These are phyloP conservation scores for Nemania serpens DNA, from an alignment of 2,329 filamentous ascomycete genomes.

Conservation along the genomic window DNA sequence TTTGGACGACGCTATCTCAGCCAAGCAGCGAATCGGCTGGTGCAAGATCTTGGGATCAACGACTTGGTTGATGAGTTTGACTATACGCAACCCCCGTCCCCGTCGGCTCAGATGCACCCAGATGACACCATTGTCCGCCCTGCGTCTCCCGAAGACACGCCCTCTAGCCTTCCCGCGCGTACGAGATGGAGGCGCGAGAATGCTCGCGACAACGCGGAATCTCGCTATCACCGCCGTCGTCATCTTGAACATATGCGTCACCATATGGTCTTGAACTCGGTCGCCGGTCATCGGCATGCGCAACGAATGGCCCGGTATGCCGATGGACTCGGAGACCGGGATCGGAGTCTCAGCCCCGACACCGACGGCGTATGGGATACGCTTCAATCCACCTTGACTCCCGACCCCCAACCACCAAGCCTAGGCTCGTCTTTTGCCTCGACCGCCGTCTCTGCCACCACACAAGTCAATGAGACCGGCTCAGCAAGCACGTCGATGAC, in stretches of 20 bases:
- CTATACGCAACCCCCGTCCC: no score
- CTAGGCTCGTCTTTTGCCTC: constrained; percentile 83
- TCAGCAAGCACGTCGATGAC: constrained; percentile 56
- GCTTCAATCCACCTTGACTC: constrained; percentile 77
- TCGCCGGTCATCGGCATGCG: not conserved
- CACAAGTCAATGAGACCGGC: constrained; percentile 46
- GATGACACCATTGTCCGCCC: no score
- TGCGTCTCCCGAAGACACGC: not conserved
- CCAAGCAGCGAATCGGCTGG: not conserved
- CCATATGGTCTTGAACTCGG: not conserved
- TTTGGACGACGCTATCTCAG: constrained; percentile 2
- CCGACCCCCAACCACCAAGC: constrained; percentile 80
- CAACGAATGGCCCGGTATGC: constrained; percentile 39
- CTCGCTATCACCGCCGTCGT: constrained; percentile 9
- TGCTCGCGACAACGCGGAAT: constrained; percentile 1
- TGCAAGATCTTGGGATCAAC: not conserved
- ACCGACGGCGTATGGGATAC: constrained; percentile 75
- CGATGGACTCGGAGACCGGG: constrained; percentile 82
- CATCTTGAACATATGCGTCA: not conserved
- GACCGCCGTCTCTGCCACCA: constrained; percentile 53
- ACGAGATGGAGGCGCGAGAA: not conserved
- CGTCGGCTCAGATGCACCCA: no score
- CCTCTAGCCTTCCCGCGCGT: not conserved
- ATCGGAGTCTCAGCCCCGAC: constrained; percentile 79
- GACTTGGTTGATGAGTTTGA: not conserved